Evolutionary conservation across 768 basidiomycete species (phyloP).

Genomic region (Amanita muscaria): DNA sequence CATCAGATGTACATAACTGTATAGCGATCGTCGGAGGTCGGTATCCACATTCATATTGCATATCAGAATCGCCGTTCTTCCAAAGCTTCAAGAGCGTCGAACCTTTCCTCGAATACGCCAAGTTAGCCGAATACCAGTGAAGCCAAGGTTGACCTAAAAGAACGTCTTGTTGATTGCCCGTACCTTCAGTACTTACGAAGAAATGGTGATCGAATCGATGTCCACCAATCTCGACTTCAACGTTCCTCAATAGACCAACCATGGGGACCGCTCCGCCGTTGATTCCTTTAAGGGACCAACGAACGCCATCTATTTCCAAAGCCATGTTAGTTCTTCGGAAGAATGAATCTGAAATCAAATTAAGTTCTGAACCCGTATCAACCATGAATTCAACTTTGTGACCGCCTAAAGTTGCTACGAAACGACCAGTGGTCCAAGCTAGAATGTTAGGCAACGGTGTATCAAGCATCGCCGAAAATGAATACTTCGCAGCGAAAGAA

Average conservation of each 20-base stretch:
- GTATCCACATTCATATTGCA: too few relatives aligned
- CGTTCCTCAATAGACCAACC: conserved; percentile 6
- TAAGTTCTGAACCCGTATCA: too few relatives aligned
- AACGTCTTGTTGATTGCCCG: conserved; percentile 9
- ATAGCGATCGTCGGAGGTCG: too few relatives aligned
- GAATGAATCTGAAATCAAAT: too few relatives aligned
- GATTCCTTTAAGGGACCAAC: too few relatives aligned
- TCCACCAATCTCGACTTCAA: conserved; percentile 6
- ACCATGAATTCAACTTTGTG: too few relatives aligned
- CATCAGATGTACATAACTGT: too few relatives aligned
- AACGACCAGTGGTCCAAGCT: background rate
- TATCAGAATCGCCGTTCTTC: conserved; percentile 11
- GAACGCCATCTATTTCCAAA: too few relatives aligned
- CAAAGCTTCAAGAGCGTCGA: conserved; percentile 13
- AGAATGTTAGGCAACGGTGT: background rate
- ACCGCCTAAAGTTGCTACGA: too few relatives aligned
- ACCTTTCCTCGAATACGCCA: conserved; percentile 10
- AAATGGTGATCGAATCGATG: conserved; percentile 13
- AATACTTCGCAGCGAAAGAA: background rate
- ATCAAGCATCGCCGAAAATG: background rate
- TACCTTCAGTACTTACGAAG: conserved; percentile 9
- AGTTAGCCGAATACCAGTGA: conserved; percentile 13
- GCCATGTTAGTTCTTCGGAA: background rate
- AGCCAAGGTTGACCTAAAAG: conserved; percentile 19
- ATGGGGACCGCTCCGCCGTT: too few relatives aligned